These are phyloP conservation scores for Kwoniella shandongensis DNA, from an alignment of 768 basidiomycete genomes.

Conservation along the genomic window DNA sequence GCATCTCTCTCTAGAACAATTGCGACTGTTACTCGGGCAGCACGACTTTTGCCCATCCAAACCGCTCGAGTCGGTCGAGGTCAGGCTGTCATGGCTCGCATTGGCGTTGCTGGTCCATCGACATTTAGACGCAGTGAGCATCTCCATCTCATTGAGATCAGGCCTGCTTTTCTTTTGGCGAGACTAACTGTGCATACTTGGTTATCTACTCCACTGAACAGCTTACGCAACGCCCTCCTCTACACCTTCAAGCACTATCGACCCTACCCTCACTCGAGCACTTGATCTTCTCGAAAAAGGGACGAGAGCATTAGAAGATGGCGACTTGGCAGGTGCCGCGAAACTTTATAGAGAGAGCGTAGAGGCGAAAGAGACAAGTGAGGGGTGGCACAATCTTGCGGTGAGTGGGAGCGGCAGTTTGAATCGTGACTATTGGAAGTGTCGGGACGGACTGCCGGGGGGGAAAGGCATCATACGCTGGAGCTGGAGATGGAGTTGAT, in stretches of 20 bases:
- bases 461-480: background rate
- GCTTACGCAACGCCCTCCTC: constrained; percentile 35
- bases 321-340: constrained; percentile 43
- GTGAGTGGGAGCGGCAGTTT: constrained; percentile 31
- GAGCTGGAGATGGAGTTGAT: too few species aligned
- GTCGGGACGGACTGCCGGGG: too few species aligned
- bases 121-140: background rate
- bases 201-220: constrained; percentile 1
- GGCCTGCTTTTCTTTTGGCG: too few species aligned
- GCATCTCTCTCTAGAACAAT: background rate
- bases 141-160: too few species aligned
- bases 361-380: constrained; percentile 37
- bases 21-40: background rate
- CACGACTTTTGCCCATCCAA: too few species aligned
- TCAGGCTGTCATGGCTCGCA: background rate
- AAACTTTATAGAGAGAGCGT: constrained; percentile 40
- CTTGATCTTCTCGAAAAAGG: constrained; percentile 43
- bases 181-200: too few species aligned
- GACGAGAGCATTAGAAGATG: constrained; percentile 42
- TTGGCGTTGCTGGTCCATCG: background rate
- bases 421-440: background rate
- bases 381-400: constrained; percentile 50
- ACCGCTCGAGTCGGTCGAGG: background rate
- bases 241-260: constrained; percentile 19
- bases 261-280: constrained; percentile 37